A percentile compares a stretch with the other conserved stretches of the same genome.
phyloP scores from a whole-genome alignment of 345 rosid genomes.

The Moringa oleifera region DNA sequence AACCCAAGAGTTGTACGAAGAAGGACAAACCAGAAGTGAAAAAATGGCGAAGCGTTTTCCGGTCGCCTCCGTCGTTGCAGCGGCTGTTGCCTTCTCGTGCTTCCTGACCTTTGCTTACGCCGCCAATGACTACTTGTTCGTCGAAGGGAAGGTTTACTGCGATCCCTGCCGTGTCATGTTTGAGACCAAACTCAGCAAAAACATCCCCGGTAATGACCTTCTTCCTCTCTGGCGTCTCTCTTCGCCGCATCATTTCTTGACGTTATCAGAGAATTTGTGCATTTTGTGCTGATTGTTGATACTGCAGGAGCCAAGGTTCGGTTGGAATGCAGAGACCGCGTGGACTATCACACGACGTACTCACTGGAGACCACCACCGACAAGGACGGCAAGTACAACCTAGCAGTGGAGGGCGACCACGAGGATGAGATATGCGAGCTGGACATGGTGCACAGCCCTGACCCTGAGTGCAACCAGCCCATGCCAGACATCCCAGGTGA shows the following conservation, averaged over 20 bases:
- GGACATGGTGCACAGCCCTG: constrained; percentile 10
- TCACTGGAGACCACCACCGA: constrained; percentile 19
- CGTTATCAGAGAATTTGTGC: no score
- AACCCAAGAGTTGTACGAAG: not conserved
- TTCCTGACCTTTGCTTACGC: constrained; percentile 13
- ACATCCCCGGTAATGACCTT: not conserved
- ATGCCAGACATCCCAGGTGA: constrained; percentile 6
- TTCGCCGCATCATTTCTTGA: no score
- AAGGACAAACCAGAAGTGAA: not conserved
- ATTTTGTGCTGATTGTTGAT: no score
- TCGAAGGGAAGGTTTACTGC: constrained; percentile 25
- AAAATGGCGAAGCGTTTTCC: constrained; percentile 22
- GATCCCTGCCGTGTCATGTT: constrained; percentile 23
- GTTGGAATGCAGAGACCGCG: constrained; percentile 24
- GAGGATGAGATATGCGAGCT: constrained; percentile 32
- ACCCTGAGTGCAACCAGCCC: constrained; percentile 20
- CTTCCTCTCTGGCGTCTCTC: no score
- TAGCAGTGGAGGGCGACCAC: constrained; percentile 27
- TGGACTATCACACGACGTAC: not conserved
- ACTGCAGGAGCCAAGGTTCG: constrained; percentile 29
- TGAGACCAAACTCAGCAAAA: constrained; percentile 8
- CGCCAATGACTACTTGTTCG: not conserved
- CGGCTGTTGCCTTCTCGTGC: constrained; percentile 4
- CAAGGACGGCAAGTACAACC: constrained; percentile 11
- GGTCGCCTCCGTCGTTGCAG: constrained; percentile 3